A percentile compares a stretch with the other conserved stretches of the same genome.
These are phyloP conservation scores for Coprinopsis cinerea DNA, from an alignment of 768 basidiomycete genomes.

Conservation along the genomic window DNA sequence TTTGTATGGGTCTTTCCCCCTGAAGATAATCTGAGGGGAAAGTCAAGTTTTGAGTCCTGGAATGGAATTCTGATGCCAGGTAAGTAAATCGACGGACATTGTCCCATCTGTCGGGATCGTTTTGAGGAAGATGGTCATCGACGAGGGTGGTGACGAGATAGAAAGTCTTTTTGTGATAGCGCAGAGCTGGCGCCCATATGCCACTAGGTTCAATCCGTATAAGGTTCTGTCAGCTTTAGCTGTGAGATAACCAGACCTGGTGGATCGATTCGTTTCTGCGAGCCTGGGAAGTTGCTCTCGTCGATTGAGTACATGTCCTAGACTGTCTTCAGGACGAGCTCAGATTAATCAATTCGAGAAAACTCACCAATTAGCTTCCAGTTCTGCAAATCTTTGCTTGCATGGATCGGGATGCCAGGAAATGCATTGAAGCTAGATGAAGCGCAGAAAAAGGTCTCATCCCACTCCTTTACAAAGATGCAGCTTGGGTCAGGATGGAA, in stretches of 20 bases:
- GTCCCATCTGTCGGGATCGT: conserved; percentile 19
- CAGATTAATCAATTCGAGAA: background rate
- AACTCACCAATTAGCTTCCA: conserved; percentile 25
- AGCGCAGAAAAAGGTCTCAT: conserved; percentile 28
- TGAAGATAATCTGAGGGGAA: conserved; percentile 16
- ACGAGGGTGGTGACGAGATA: conserved; percentile 23
- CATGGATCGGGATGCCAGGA: conserved; percentile 27
- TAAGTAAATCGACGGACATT: conserved; percentile 14
- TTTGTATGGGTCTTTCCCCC: conserved; percentile 17
- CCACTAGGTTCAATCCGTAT: conserved; percentile 16
- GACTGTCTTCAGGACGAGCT: background rate
- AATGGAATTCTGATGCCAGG: too few species aligned
- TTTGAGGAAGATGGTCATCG: conserved; percentile 16
- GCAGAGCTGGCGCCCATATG: conserved; percentile 22
- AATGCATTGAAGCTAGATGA: conserved; percentile 29
- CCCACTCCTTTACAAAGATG: conserved; percentile 21
- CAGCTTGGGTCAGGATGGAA: conserved; percentile 30
- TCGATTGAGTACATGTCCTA: conserved; percentile 14
- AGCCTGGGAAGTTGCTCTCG: conserved; percentile 14
- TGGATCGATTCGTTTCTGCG: conserved; percentile 16
- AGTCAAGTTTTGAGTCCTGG: background rate
- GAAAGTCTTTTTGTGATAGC: conserved; percentile 19
- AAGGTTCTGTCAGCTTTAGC: too few species aligned
- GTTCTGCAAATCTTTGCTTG: conserved; percentile 25
- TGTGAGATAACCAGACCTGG: too few species aligned